Evolutionary conservation across 2,329 filamentous ascomycete species (phyloP).

Genomic region (Penicillium italicum): DNA sequence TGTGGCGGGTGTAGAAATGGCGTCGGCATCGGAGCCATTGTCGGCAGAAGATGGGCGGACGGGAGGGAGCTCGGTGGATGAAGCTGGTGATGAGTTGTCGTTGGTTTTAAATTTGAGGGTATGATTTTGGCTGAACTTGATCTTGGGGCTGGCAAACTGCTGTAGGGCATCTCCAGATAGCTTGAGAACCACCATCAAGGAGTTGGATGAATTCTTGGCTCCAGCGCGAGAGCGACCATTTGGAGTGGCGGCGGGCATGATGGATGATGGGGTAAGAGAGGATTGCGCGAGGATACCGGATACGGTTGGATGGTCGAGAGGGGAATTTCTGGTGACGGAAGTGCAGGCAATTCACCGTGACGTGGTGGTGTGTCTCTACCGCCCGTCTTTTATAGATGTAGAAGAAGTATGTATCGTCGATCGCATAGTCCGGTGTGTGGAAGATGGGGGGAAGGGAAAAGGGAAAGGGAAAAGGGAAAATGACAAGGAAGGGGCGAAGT

Average conservation of each 20-base stretch:
- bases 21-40: conserved; percentile 39
- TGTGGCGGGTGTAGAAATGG: conserved; percentile 40
- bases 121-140: conserved; percentile 3
- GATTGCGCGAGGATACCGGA: not conserved
- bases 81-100: conserved; percentile 37
- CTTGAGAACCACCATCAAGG: conserved; percentile 37
- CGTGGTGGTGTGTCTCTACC: conserved; percentile 15
- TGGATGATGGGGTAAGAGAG: conserved; percentile 1
- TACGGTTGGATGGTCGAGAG: conserved; percentile 3
- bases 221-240: conserved; percentile 35
- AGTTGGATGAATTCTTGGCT: conserved; percentile 23
- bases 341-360: conserved; percentile 20
- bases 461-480: conserved; percentile 15
- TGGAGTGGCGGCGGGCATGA: conserved; percentile 27
- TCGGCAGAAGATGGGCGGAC: conserved; percentile 40
- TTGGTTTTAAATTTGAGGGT: conserved; percentile 26
- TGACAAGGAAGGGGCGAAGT: conserved; percentile 18
- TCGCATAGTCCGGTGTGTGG: conserved; percentile 29
- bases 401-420: conserved; percentile 29
- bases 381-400: conserved; percentile 27
- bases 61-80: conserved; percentile 33
- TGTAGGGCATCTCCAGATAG: conserved; percentile 37
- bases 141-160: conserved; percentile 27
- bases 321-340: conserved; percentile 8
- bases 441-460: conserved; percentile 11